A percentile compares a stretch with the other conserved stretches of the same genome.
These are phyloP conservation scores for Emergomyces orientalis DNA, from an alignment of 2,329 filamentous ascomycete genomes.

Conservation along the genomic window DNA sequence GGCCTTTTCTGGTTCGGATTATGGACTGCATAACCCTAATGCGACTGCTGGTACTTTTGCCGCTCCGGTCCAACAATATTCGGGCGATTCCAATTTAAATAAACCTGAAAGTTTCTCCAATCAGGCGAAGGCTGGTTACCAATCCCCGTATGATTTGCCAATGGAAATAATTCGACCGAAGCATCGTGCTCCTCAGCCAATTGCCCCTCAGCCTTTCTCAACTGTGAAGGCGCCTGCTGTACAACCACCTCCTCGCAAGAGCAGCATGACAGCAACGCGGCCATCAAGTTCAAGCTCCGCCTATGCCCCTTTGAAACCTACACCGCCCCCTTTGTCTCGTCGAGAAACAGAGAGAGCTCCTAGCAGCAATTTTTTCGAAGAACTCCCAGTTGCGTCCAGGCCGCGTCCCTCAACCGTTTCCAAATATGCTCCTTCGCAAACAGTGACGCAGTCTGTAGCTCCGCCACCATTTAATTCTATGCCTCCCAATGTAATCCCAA, in stretches of 20 bases:
- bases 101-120: slow-evolving; percentile 78
- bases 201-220: slow-evolving; percentile 27
- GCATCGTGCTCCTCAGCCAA: slow-evolving; percentile 30
- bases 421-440: slow-evolving; percentile 32
- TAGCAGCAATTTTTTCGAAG: slow-evolving; percentile 61
- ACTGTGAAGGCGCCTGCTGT: slow-evolving; percentile 38
- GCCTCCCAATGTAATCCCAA: slow-evolving; percentile 14
- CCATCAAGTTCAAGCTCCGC: slow-evolving; percentile 13
- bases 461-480: slow-evolving; percentile 23
- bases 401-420: slow-evolving; percentile 47
- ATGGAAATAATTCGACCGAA: slow-evolving; percentile 64
- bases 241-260: slow-evolving; percentile 52
- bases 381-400: slow-evolving; percentile 56
- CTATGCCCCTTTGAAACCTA: slow-evolving; percentile 1
- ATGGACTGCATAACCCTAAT: slow-evolving; percentile 3
- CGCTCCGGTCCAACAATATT: background rate
- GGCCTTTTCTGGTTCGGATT: slow-evolving; percentile 22
- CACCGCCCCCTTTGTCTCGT: slow-evolving; percentile 15
- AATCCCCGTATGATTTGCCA: slow-evolving; percentile 89
- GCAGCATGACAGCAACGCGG: slow-evolving; percentile 45
- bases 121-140: slow-evolving; percentile 83
- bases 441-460: slow-evolving; percentile 17
- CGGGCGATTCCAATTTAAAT: slow-evolving; percentile 2
- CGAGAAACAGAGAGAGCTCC: slow-evolving; percentile 10
- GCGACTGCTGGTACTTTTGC: background rate